Percentiles rank a stretch among this genome's conserved stretches.
Conservation (phyloP, 495 filamentous ascomycete species). For the Amphirosellinia nigrospora region DNA sequence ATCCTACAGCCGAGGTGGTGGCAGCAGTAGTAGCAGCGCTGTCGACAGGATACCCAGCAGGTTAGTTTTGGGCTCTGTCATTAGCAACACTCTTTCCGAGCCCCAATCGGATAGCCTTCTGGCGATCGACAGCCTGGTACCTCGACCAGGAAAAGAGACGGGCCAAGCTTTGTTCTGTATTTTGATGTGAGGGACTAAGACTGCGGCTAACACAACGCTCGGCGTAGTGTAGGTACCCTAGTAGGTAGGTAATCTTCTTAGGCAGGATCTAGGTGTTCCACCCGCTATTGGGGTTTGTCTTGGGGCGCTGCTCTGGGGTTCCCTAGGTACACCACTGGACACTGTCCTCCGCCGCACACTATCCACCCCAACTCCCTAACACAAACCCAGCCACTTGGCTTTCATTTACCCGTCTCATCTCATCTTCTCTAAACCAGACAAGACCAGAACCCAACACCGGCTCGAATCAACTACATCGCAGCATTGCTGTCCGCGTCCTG, state of each 20-base stretch:
- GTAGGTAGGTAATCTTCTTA: neutral
- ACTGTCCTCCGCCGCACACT: neutral
- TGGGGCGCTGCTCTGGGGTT: slow-evolving; percentile 12
- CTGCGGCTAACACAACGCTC: neutral
- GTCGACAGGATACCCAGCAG: neutral
- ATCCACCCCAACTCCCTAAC: slow-evolving; percentile 1
- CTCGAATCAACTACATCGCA: neutral
- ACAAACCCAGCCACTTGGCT: slow-evolving; percentile 22
- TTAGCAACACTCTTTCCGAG: neutral
- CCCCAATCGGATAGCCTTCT: slow-evolving; percentile 9
- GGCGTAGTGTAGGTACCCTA: neutral
- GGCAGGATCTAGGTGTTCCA: neutral
- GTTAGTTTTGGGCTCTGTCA: neutral
- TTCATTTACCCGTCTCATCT: slow-evolving; percentile 20
- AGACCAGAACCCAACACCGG: neutral
- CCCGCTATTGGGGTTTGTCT: neutral
- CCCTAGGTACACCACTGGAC: slow-evolving; percentile 7
- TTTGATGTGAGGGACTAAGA: slow-evolving; percentile 16
- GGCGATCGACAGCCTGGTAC: neutral
- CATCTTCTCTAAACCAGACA: slow-evolving; percentile 4
- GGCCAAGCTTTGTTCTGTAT: neutral
- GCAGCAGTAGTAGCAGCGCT: neutral
- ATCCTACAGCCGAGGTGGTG: neutral
- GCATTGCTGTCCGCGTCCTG: neutral
- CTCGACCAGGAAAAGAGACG: neutral